A percentile compares a stretch with the other conserved stretches of the same genome.
phyloP scores from a whole-genome alignment of 768 basidiomycete genomes.

The Termitomyces bulborhizus region DNA sequence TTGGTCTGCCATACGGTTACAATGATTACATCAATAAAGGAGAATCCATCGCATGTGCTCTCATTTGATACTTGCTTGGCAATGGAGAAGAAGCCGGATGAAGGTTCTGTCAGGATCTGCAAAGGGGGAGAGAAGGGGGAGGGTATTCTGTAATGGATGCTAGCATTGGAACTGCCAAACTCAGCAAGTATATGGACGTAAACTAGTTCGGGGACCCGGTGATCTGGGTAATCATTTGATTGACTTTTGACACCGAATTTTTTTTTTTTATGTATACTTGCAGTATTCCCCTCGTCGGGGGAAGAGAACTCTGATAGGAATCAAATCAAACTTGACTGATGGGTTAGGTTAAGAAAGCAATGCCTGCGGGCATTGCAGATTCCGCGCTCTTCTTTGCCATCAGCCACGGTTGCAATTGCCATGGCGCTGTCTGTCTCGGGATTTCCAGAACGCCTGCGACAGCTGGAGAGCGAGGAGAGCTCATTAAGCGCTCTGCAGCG shows the following conservation, averaged over 20 bases:
- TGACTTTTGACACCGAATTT: constrained; percentile 11
- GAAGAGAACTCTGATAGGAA: background rate
- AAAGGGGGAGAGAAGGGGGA: too few relatives aligned
- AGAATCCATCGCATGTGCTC: background rate
- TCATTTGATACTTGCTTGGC: background rate
- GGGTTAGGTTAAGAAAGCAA: constrained; percentile 15
- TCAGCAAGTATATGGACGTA: background rate
- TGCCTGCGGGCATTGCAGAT: background rate
- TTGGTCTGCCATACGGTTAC: background rate
- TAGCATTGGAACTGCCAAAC: background rate
- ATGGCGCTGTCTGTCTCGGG: constrained; percentile 31
- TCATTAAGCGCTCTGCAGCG: constrained; percentile 11
- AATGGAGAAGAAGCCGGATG: background rate
- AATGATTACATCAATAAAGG: background rate
- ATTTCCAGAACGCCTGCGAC: constrained; percentile 28
- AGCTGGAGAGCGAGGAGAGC: constrained; percentile 8
- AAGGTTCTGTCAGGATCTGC: background rate
- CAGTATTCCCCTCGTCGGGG: background rate
- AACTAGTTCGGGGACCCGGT: background rate
- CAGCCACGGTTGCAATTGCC: background rate
- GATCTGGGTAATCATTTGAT: constrained; percentile 14
- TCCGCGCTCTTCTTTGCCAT: background rate
- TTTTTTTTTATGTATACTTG: background rate
- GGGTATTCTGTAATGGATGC: background rate
- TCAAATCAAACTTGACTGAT: constrained; percentile 10